Conservation (phyloP, 192 early-diverging fungal species). For the Coemansia sp. region DNA sequence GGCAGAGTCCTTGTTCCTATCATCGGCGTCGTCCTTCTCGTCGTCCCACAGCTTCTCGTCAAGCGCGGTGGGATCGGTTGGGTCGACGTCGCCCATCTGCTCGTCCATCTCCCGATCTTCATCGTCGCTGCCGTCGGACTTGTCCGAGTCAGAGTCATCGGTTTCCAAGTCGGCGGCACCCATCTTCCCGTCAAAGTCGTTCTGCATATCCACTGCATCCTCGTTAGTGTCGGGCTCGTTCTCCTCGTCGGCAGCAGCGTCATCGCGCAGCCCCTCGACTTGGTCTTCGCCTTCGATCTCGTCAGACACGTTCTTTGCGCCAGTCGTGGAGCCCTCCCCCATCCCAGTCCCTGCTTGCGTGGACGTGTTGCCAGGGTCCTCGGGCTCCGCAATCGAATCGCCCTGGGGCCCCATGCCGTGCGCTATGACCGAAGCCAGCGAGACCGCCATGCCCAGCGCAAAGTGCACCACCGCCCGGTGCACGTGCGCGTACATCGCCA, state of each 20-base stretch:
- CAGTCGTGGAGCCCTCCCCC: conserved; percentile 88
- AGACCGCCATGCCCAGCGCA: conserved; percentile 29
- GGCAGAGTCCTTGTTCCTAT: conserved; percentile 45
- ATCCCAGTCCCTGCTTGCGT: conserved; percentile 73
- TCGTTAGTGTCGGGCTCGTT: conserved; percentile 73
- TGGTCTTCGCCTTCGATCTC: conserved; percentile 98
- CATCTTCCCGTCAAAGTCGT: conserved; percentile 90
- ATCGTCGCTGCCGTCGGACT: conserved; percentile 64
- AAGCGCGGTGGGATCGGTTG: conserved; percentile 81
- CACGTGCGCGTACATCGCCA: conserved; percentile 58
- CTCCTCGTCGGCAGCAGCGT: conserved; percentile 57
- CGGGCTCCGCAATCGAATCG: conserved; percentile 62
- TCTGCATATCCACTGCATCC: conserved; percentile 94
- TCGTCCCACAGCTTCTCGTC: conserved; percentile 99
- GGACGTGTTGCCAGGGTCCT: conserved; percentile 23
- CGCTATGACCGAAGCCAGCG: conserved; percentile 62
- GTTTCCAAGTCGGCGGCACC: conserved; percentile 86
- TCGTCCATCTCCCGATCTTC: conserved; percentile 80
- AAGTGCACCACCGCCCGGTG: conserved; percentile 78
- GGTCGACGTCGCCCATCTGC: conserved; percentile 90
- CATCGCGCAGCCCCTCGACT: conserved; percentile 86
- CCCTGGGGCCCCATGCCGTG: conserved; percentile 90
- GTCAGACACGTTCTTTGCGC: conserved; percentile 91
- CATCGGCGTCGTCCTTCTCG: conserved; percentile 56
- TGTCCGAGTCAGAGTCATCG: conserved; percentile 72